Base-by-base conservation (phyloP, 805 yeast species). In the Wickerhamomyces chaumierensis region DNA sequence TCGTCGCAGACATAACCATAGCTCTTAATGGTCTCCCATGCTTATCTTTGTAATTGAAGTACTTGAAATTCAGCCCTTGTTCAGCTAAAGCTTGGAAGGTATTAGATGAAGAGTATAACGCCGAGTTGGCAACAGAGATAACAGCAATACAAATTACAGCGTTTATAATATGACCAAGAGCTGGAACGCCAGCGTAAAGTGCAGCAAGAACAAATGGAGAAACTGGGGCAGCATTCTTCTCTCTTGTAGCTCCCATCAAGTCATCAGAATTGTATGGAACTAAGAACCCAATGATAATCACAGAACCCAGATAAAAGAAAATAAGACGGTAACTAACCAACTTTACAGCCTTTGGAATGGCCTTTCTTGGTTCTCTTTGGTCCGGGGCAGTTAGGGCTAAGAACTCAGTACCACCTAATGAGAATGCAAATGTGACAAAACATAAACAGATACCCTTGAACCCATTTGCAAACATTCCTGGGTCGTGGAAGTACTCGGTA, bases 181-280 rank as follows among this genome's bases (percentile, higher is more conserved):
- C 79, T 19, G 61, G 66, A 35, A 75, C 69, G 36, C 81, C 78
- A 56, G 66, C 67, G 37, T 69, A 66, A 55, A 9, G 18, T 39
- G 75, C 63, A 28, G 84, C 81, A 53, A 79, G 68, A 40, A 78
- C 82, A 47, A 72, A 78, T 25, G 86, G 85, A 14, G 86, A 79
- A 1, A 81, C 76, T 35, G 72, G 64, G 42, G 66, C 73, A 34
- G 62, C 58, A 15, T 31, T 31, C 34, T 58, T 48, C 25, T 37
- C 31, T 4, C 37, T 21, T 17, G 58, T 49, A 3, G 63, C 49
- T 20, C 78, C 77, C 52, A 61, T 60, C 35, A 69, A 57, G 51
- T 65, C 55, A 31, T 61, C 49, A 18, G 64, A 55, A 46, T 68
- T 53, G 49, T 58, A 73, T 13, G 81, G 80, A 37, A 77, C 82